phyloP scores from a whole-genome alignment of 805 yeast species.

The Starmera amethionina region DNA sequence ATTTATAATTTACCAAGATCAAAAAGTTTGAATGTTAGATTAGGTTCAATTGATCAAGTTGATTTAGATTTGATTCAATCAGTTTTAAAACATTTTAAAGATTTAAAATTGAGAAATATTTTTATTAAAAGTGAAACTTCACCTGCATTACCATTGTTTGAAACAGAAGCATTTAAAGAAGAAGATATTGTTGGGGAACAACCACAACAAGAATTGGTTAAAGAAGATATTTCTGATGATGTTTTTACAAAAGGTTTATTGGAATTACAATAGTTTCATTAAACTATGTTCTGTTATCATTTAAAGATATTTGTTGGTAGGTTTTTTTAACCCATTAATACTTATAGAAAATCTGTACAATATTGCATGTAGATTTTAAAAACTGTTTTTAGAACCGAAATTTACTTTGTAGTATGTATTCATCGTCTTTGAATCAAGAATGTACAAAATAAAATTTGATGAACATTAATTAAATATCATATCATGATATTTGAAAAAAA shows the following conservation, averaged over 20 bases:
- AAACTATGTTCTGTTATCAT: too few species aligned
- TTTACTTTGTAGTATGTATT: too few species aligned
- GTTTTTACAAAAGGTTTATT: constrained; percentile 64
- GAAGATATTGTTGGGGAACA: constrained; percentile 19
- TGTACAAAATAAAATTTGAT: too few species aligned
- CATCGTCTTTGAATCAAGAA: too few species aligned
- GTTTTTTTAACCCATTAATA: too few species aligned
- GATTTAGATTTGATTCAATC: constrained; percentile 39
- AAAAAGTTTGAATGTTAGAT: constrained; percentile 49
- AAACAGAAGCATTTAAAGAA: constrained; percentile 40
- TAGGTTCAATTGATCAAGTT: constrained; percentile 46
- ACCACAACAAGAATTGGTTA: constrained; percentile 12
- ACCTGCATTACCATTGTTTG: constrained; percentile 79
- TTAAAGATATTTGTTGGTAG: too few species aligned
- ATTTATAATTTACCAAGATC: constrained; percentile 66
- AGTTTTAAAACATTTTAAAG: constrained; percentile 38
- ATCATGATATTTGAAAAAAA: too few species aligned
- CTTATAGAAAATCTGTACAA: too few species aligned
- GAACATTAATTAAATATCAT: too few species aligned
- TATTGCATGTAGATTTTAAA: too few species aligned
- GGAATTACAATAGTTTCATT: constrained; percentile 46
- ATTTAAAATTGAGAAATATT: constrained; percentile 41
- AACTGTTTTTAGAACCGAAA: too few species aligned
- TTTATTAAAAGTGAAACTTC: constrained; percentile 60
- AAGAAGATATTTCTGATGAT: constrained; percentile 27